Evolutionary conservation across 179 eudicot genomes (phyloP).

Genomic region (Pouteria campechiana): DNA sequence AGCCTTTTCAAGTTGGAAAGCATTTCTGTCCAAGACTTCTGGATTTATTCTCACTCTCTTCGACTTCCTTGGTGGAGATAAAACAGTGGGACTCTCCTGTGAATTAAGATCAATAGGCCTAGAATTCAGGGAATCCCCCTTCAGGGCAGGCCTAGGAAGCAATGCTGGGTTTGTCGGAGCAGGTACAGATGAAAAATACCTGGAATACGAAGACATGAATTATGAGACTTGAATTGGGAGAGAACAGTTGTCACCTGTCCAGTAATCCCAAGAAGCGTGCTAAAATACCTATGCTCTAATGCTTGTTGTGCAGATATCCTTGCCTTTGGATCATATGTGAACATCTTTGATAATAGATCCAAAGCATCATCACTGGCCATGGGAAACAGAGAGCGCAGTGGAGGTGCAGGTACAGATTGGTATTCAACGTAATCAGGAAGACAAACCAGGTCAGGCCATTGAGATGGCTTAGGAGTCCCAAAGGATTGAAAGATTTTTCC

Average conservation of each 20-base stretch:
- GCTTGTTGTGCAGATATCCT: slow-evolving; percentile 89
- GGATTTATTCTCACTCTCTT: slow-evolving; percentile 83
- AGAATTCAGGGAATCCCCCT: slow-evolving; percentile 40
- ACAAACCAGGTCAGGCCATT: slow-evolving; percentile 86
- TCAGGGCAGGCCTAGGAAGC: slow-evolving; percentile 80
- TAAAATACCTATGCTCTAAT: slow-evolving; percentile 77
- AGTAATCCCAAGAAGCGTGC: neutral
- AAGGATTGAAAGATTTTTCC: slow-evolving; percentile 94
- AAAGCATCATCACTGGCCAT: slow-evolving; percentile 96
- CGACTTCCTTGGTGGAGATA: slow-evolving; percentile 88
- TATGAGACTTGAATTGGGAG: neutral
- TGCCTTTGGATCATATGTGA: slow-evolving; percentile 76
- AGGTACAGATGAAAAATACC: slow-evolving; percentile 85
- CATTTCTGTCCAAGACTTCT: slow-evolving; percentile 52
- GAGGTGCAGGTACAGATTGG: slow-evolving; percentile 69
- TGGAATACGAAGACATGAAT: slow-evolving; percentile 8
- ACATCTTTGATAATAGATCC: slow-evolving; percentile 94
- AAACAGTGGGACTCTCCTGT: slow-evolving; percentile 78
- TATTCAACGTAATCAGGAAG: slow-evolving; percentile 97
- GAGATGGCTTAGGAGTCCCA: slow-evolving; percentile 88
- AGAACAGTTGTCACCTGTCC: neutral
- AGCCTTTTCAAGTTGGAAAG: slow-evolving; percentile 32
- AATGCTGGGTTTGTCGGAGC: slow-evolving; percentile 76
- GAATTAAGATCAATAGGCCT: slow-evolving; percentile 46
- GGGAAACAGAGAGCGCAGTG: slow-evolving; percentile 77